A percentile compares a stretch with the other conserved stretches of the same genome.
Conservation (phyloP, 306 rosid genomes). For the Glycine tomentella region DNA sequence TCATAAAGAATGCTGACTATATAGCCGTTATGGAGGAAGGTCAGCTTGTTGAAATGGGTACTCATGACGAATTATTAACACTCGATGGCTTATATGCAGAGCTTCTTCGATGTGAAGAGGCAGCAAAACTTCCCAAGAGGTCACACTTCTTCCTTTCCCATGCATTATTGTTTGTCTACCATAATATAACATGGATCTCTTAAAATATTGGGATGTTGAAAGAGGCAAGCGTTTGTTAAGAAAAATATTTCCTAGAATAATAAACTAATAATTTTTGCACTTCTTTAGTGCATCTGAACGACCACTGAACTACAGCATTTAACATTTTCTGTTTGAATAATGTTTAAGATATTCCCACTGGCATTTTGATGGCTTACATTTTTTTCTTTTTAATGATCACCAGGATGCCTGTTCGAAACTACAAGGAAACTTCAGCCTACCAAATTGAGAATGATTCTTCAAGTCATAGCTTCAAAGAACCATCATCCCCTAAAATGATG, state of each 20-base stretch:
- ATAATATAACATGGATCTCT: constrained; percentile 8
- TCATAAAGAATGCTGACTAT: constrained; percentile 96
- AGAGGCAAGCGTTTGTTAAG: constrained; percentile 5
- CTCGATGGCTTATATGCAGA: constrained; percentile 92
- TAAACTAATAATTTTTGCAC: constrained; percentile 23
- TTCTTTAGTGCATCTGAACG: constrained; percentile 11
- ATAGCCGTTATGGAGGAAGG: constrained; percentile 99
- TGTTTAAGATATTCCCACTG: constrained; percentile 13
- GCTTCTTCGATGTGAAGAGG: constrained; percentile 96
- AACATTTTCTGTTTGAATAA: constrained; percentile 28
- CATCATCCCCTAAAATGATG: constrained; percentile 92
- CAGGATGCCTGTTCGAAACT: constrained; percentile 95
- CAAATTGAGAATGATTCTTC: constrained; percentile 97
- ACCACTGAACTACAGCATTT: constrained; percentile 7
- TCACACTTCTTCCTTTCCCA: constrained; percentile 42
- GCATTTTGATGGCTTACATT: background rate
- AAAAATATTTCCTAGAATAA: constrained; percentile 18
- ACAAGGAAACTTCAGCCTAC: constrained; percentile 87
- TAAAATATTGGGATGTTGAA: constrained; percentile 30
- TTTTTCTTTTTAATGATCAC: constrained; percentile 28
- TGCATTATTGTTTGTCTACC: constrained; percentile 38
- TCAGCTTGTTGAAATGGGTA: constrained; percentile 97
- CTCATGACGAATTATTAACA: constrained; percentile 85
- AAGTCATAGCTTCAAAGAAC: constrained; percentile 86
- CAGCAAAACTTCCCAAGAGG: constrained; percentile 99